Conservation (phyloP, 352 stramenopile genomes). For the Pythium plurisporium region DNA sequence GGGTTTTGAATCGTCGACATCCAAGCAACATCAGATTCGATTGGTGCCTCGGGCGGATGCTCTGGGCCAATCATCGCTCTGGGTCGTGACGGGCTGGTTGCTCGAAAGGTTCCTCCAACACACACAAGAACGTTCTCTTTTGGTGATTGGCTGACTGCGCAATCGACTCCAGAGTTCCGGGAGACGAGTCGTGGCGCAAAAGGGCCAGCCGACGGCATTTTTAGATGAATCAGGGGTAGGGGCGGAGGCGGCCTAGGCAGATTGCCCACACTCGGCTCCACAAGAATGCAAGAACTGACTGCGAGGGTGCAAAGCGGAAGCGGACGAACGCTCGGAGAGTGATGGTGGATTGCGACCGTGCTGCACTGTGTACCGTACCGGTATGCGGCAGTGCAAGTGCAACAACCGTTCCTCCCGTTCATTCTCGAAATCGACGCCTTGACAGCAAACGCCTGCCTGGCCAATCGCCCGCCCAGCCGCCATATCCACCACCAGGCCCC, state of each 20-base stretch:
- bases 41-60: slow-evolving; percentile 2
- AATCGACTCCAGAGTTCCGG: not conserved
- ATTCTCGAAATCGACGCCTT: slow-evolving; percentile 30
- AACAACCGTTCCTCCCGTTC: slow-evolving; percentile 14
- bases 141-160: slow-evolving; percentile 18
- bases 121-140: slow-evolving; percentile 30
- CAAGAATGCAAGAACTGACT: slow-evolving; percentile 25
- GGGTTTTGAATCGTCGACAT: slow-evolving; percentile 13
- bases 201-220: not conserved
- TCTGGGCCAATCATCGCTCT: slow-evolving; percentile 12
- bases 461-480: not conserved
- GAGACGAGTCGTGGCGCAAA: not conserved
- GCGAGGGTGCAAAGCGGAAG: slow-evolving; percentile 12
- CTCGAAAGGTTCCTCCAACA: not conserved
- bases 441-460: slow-evolving; percentile 14
- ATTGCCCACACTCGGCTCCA: slow-evolving; percentile 4
- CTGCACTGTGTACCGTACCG: not conserved
- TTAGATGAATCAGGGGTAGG: slow-evolving; percentile 20
- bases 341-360: slow-evolving; percentile 18
- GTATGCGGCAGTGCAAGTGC: slow-evolving; percentile 9
- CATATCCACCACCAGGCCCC: not conserved
- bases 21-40: slow-evolving; percentile 9
- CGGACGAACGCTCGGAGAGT: slow-evolving; percentile 21
- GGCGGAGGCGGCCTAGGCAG: slow-evolving; percentile 3
- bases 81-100: not conserved